phyloP scores from a whole-genome alignment of 768 basidiomycete genomes.

The Porpolomopsis calyptriformis region DNA sequence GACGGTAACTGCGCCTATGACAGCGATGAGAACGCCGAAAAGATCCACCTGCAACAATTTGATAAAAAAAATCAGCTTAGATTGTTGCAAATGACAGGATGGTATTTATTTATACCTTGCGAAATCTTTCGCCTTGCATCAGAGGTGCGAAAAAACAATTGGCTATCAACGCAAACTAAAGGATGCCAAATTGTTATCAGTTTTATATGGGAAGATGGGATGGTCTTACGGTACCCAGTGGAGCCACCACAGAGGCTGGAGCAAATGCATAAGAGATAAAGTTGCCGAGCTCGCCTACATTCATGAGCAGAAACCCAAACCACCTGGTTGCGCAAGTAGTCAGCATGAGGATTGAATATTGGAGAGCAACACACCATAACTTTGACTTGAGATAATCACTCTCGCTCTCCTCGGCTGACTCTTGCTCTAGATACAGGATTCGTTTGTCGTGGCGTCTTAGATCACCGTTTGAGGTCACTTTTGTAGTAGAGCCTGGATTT shows the following conservation, averaged over 20 bases:
- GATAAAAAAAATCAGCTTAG: not conserved
- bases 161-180: constrained; percentile 81
- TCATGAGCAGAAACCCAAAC: constrained; percentile 81
- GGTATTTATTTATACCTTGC: constrained; percentile 38
- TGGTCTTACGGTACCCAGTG: constrained; percentile 77
- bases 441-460: constrained; percentile 13
- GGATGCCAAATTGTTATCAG: constrained; percentile 7
- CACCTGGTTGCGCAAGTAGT: constrained; percentile 76
- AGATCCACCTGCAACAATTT: constrained; percentile 53
- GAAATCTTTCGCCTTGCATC: constrained; percentile 74
- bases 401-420: constrained; percentile 41
- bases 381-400: constrained; percentile 75
- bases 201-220: constrained; percentile 3
- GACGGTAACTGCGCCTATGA: constrained; percentile 88
- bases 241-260: constrained; percentile 88
- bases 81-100: constrained; percentile 10
- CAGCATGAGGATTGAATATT: not conserved
- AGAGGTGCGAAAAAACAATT: constrained; percentile 92
- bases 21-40: constrained; percentile 66
- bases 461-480: constrained; percentile 21
- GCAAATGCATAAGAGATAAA: constrained; percentile 87
- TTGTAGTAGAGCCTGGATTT: constrained; percentile 32
- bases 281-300: constrained; percentile 82
- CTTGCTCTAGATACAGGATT: constrained; percentile 11
- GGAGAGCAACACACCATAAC: constrained; percentile 46